Percentiles rank a stretch among this genome's conserved stretches.
phyloP scores from a whole-genome alignment of 805 yeast genomes.

The Nakazawaea populi region DNA sequence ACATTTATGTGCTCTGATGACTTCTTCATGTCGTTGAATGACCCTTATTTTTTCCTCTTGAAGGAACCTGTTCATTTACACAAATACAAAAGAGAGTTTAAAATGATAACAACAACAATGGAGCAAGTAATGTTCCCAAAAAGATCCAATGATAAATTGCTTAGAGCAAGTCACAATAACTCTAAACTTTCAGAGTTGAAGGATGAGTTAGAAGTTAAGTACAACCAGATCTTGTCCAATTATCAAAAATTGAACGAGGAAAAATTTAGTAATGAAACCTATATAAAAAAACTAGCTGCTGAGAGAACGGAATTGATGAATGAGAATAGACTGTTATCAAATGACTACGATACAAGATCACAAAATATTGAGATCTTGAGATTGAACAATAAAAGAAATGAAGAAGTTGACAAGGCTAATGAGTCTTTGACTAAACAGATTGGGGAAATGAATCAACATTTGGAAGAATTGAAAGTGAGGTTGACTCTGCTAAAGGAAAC shows the following conservation, averaged over 20 bases:
- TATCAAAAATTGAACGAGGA: conserved; percentile 28
- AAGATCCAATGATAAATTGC: background rate
- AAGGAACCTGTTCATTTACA: background rate
- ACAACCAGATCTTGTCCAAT: conserved; percentile 23
- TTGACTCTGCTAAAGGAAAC: conserved; percentile 10
- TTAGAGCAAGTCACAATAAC: background rate
- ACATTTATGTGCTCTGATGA: background rate
- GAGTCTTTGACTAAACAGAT: conserved; percentile 21
- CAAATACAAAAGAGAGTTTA: conserved; percentile 6
- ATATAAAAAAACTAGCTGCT: conserved; percentile 15
- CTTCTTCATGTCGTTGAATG: conserved; percentile 1
- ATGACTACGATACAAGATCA: conserved; percentile 15
- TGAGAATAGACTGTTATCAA: conserved; percentile 13
- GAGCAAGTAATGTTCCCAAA: background rate
- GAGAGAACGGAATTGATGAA: conserved; percentile 12
- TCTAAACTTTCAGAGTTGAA: background rate
- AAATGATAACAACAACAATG: background rate
- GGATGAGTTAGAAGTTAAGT: conserved; percentile 13
- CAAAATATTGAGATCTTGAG: conserved; percentile 25
- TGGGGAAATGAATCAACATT: conserved; percentile 16
- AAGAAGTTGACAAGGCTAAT: conserved; percentile 22
- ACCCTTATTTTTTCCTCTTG: background rate
- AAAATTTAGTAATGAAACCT: conserved; percentile 20
- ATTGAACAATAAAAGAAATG: conserved; percentile 24
- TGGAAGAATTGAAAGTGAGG: conserved; percentile 12